Percentiles rank a stretch among this genome's conserved stretches.
phyloP scores from a whole-genome alignment of 768 basidiomycete genomes.

The Tubosaeta sp. region DNA sequence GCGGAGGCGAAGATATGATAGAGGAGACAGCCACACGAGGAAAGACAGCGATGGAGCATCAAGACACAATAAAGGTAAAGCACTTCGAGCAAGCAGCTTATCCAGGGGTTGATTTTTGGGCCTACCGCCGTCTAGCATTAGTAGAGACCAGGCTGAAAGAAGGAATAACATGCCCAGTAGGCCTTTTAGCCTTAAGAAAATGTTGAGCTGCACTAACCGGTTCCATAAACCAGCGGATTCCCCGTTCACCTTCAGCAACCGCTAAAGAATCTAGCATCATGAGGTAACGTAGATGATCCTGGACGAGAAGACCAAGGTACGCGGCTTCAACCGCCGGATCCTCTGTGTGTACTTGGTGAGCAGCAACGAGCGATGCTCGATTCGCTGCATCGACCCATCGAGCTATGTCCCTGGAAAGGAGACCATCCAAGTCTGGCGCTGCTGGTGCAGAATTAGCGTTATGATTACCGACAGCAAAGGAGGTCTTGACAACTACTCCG shows the following conservation, averaged over 20 bases:
- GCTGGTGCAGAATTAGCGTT: constrained; percentile 44
- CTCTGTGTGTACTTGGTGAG: constrained; percentile 36
- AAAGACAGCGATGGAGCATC: constrained; percentile 66
- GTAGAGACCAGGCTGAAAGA: not conserved
- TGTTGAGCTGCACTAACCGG: constrained; percentile 19
- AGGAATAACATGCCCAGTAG: constrained; percentile 11
- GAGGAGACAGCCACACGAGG: constrained; percentile 64
- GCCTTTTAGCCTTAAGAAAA: constrained; percentile 16
- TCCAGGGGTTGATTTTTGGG: constrained; percentile 54
- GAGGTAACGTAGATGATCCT: constrained; percentile 60
- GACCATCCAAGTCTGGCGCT: constrained; percentile 49
- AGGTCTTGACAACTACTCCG: constrained; percentile 58
- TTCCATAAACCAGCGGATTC: constrained; percentile 73
- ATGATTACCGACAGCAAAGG: constrained; percentile 56
- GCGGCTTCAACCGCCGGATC: constrained; percentile 50
- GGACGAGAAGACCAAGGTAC: constrained; percentile 42
- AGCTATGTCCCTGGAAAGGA: constrained; percentile 53
- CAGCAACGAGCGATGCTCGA: constrained; percentile 17
- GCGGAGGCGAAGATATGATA: constrained; percentile 61
- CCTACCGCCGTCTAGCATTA: constrained; percentile 23
- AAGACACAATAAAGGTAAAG: constrained; percentile 71
- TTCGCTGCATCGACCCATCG: constrained; percentile 50
- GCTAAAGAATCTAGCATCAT: constrained; percentile 72
- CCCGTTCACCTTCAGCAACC: constrained; percentile 47
- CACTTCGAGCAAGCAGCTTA: constrained; percentile 52